Conservation (phyloP, 202 grass and related monocot genomes). For the Saccharum hybrid region DNA sequence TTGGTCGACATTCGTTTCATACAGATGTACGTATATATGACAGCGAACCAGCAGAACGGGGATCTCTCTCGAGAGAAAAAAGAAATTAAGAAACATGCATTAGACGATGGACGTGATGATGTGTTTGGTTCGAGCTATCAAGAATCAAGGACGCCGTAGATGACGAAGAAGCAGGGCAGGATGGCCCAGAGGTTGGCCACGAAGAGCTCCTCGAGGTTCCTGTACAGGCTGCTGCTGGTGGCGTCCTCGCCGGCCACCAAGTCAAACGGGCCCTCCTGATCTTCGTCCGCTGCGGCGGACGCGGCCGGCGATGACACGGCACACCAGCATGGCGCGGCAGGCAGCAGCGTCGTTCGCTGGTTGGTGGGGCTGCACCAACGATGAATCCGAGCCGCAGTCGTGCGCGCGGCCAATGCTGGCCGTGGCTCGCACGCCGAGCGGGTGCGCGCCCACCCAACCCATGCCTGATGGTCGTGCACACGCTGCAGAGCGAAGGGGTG, state of each 20-base stretch:
- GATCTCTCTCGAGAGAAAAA: too few species aligned
- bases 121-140: too few species aligned
- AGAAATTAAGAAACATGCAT: too few species aligned
- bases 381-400: conserved; percentile 23
- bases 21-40: too few species aligned
- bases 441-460: conserved; percentile 53
- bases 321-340: conserved; percentile 86
- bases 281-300: conserved; percentile 52
- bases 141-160: too few species aligned
- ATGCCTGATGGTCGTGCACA: conserved; percentile 75
- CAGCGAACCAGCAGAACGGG: too few species aligned
- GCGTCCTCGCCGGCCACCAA: conserved; percentile 68
- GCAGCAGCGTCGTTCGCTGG: too few species aligned
- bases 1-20: too few species aligned
- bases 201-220: conserved; percentile 90
- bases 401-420: conserved; percentile 91
- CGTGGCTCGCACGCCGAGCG: conserved; percentile 75
- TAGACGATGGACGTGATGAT: too few species aligned
- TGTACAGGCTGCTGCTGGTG: conserved; percentile 47
- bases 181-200: conserved; percentile 91
- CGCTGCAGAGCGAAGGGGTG: conserved; percentile 38
- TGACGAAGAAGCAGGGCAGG: conserved; percentile 54
- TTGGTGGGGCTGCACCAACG: background rate
- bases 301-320: conserved; percentile 86
- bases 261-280: conserved; percentile 42